Percentiles rank a stretch among this genome's conserved stretches.
Conservation (phyloP, 2,329 filamentous ascomycete species). For the Penicillium sp. region DNA sequence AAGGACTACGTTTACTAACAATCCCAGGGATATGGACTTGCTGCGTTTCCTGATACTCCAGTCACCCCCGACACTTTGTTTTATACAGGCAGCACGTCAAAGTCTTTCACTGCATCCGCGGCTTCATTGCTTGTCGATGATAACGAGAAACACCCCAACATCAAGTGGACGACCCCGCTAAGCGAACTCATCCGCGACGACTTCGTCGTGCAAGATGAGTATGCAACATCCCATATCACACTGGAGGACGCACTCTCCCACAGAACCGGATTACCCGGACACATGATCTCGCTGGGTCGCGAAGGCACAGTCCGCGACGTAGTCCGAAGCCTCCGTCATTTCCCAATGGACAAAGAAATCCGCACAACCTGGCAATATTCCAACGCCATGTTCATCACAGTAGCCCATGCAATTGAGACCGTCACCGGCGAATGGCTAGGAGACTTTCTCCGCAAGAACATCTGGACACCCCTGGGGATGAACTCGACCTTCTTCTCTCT, state of each 20-base stretch:
- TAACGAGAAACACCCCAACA: constrained; percentile 18
- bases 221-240: constrained; percentile 25
- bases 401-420: constrained; percentile 48
- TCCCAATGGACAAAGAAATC: constrained; percentile 42
- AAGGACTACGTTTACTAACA: neutral
- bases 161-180: constrained; percentile 39
- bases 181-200: constrained; percentile 34
- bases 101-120: constrained; percentile 54
- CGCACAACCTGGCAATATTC: constrained; percentile 51
- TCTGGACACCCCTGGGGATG: constrained; percentile 47
- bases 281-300: constrained; percentile 22
- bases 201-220: constrained; percentile 27
- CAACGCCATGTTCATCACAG: constrained; percentile 55
- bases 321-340: constrained; percentile 44
- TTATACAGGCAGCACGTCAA: constrained; percentile 58
- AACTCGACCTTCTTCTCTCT: constrained; percentile 37
- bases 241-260: constrained; percentile 33
- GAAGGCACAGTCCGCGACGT: constrained; percentile 34
- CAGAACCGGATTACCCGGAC: constrained; percentile 28
- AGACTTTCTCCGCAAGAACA: constrained; percentile 31
- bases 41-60: constrained; percentile 36
- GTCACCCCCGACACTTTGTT: constrained; percentile 54
- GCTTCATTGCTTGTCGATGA: constrained; percentile 44
- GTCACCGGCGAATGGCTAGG: constrained; percentile 37
- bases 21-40: constrained; percentile 41